Conservation (phyloP, 108 stramenopile genomes). For the Nitzschia sp. region DNA sequence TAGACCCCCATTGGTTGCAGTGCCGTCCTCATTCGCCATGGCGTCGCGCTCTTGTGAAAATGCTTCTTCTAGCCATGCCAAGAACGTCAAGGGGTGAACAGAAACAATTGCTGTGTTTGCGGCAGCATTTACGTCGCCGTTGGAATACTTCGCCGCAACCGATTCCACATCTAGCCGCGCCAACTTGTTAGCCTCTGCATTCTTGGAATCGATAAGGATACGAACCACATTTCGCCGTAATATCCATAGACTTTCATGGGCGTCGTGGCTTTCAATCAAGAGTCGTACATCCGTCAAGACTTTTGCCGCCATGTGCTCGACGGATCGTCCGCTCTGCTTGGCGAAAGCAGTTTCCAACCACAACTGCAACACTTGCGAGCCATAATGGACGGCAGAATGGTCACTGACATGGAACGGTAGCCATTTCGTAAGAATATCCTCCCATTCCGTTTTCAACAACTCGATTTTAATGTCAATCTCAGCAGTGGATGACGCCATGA, state of each 20-base stretch:
- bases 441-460: slow-evolving; percentile 33
- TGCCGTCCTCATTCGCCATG: too few relatives aligned
- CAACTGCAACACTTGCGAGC: slow-evolving; percentile 30
- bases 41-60: too few relatives aligned
- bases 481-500: background rate
- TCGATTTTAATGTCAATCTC: background rate
- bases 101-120: too few relatives aligned
- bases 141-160: background rate
- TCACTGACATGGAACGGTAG: slow-evolving; percentile 46
- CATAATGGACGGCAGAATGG: slow-evolving; percentile 59
- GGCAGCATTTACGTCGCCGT: too few relatives aligned
- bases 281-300: background rate
- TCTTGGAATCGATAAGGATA: slow-evolving; percentile 4
- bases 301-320: background rate
- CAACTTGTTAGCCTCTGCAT: background rate
- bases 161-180: background rate
- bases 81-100: slow-evolving; percentile 4
- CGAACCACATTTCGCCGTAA: slow-evolving; percentile 20
- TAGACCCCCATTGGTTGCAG: too few relatives aligned
- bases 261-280: background rate
- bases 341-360: background rate
- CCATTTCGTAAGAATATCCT: slow-evolving; percentile 26
- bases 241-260: slow-evolving; percentile 37
- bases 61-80: background rate
- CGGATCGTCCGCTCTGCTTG: slow-evolving; percentile 3